Percentiles rank a stretch among this genome's conserved stretches.
Conservation (phyloP, 305 asterid species). For the Ajuga reptans region DNA sequence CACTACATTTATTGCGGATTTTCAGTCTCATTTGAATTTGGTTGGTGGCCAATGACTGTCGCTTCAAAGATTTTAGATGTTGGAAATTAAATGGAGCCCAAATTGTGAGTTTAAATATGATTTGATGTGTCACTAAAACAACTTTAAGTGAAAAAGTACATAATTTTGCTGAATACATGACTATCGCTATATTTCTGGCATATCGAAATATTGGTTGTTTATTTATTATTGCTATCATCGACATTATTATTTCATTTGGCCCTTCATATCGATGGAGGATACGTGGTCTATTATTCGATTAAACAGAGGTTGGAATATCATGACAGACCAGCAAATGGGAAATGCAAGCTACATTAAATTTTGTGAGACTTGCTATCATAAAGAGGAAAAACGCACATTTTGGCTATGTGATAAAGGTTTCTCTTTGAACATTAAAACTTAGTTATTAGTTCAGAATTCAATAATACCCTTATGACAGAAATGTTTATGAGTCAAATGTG, state of each 20-base stretch:
- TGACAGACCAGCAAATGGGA: not conserved
- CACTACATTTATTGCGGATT: not conserved
- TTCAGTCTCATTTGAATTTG: not conserved
- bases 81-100: not conserved
- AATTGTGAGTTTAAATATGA: not conserved
- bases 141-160: not conserved
- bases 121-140: not conserved
- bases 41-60: not conserved
- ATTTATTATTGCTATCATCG: not conserved
- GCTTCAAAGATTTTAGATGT: not conserved
- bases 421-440: no score
- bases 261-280: not conserved
- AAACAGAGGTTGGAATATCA: not conserved
- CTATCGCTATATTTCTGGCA: not conserved
- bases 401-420: no score
- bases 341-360: slow-evolving; percentile 5
- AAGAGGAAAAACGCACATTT: not conserved
- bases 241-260: not conserved
- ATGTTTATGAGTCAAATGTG: no score
- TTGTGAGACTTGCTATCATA: not conserved
- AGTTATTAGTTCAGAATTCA: no score
- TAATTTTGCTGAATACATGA: no score
- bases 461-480: no score
- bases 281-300: not conserved
- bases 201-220: not conserved